A percentile compares a stretch with the other conserved stretches of the same genome.
These are phyloP conservation scores for Trypanosoma congolense DNA, from an alignment of 208 protist species.

Conservation along the genomic window DNA sequence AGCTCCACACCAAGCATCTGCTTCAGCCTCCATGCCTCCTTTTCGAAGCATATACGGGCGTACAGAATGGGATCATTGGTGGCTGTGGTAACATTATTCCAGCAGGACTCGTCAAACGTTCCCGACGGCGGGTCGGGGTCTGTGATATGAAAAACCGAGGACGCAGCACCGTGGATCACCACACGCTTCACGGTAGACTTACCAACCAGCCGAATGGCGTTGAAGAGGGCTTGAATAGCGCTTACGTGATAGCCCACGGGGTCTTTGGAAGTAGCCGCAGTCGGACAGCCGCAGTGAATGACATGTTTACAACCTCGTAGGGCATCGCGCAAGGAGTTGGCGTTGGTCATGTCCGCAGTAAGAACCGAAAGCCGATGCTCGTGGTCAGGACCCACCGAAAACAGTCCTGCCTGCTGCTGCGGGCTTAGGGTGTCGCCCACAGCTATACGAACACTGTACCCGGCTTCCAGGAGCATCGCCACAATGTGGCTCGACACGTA, in stretches of 20 bases:
- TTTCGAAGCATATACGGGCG: conserved; percentile 82
- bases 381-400: conserved; percentile 48
- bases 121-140: conserved; percentile 60
- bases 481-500: conserved; percentile 85
- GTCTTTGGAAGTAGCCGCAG: conserved; percentile 30
- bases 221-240: conserved; percentile 82
- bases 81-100: conserved; percentile 67
- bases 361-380: conserved; percentile 63
- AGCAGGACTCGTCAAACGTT: conserved; percentile 75
- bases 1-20: conserved; percentile 87
- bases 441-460: conserved; percentile 82
- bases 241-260: conserved; percentile 57
- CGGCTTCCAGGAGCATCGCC: conserved; percentile 75
- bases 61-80: conserved; percentile 69
- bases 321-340: conserved; percentile 60
- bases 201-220: conserved; percentile 70
- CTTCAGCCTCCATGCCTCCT: conserved; percentile 83
- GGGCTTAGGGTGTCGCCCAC: conserved; percentile 42
- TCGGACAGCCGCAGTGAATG: conserved; percentile 81
- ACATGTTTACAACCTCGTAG: conserved; percentile 83
- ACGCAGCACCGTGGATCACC: conserved; percentile 72
- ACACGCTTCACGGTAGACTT: conserved; percentile 84
- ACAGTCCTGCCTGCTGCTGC: conserved; percentile 72
- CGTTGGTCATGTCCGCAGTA: conserved; percentile 73
- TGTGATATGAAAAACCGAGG: conserved; percentile 72